These are phyloP conservation scores for Suillus variegatus DNA, from an alignment of 768 basidiomycete species.

Conservation along the genomic window DNA sequence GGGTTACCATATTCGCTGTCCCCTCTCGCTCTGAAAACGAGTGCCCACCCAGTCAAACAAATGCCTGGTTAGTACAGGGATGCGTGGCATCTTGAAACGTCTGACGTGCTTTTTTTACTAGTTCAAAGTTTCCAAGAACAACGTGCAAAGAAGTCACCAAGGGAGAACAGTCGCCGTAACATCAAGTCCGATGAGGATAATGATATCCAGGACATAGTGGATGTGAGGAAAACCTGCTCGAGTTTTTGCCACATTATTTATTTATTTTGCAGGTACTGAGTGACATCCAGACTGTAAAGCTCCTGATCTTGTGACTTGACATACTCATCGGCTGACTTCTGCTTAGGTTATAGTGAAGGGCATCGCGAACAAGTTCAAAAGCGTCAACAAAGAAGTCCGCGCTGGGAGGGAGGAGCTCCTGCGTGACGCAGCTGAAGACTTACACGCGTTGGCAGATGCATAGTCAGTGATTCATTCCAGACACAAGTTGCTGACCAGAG, in stretches of 20 bases:
- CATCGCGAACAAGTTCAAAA: slow-evolving; percentile 49
- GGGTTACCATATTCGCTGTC: background rate
- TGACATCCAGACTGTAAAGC: slow-evolving; percentile 48
- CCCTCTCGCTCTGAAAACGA: background rate
- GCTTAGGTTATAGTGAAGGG: slow-evolving; percentile 49
- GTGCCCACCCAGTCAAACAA: background rate
- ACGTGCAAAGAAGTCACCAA: background rate
- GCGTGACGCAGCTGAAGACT: slow-evolving; percentile 42
- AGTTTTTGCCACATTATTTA: background rate
- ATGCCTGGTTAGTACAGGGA: background rate
- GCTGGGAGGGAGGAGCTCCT: slow-evolving; percentile 48
- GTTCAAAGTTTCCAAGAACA: background rate
- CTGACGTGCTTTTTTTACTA: background rate
- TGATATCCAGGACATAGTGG: slow-evolving; percentile 40
- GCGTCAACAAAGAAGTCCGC: slow-evolving; percentile 46
- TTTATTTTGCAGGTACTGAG: slow-evolving; percentile 42
- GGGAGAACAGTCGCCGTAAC: background rate
- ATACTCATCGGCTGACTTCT: slow-evolving; percentile 16
- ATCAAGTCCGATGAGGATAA: slow-evolving; percentile 9
- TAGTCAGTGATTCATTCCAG: slow-evolving; percentile 20
- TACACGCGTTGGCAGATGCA: slow-evolving; percentile 42
- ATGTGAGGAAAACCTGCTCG: slow-evolving; percentile 32
- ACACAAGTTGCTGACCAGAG: background rate
- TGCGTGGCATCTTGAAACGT: background rate
- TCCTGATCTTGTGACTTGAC: background rate